Base-by-base conservation (phyloP, 2,329 filamentous ascomycete genomes). In the Aspergillus fructus region DNA sequence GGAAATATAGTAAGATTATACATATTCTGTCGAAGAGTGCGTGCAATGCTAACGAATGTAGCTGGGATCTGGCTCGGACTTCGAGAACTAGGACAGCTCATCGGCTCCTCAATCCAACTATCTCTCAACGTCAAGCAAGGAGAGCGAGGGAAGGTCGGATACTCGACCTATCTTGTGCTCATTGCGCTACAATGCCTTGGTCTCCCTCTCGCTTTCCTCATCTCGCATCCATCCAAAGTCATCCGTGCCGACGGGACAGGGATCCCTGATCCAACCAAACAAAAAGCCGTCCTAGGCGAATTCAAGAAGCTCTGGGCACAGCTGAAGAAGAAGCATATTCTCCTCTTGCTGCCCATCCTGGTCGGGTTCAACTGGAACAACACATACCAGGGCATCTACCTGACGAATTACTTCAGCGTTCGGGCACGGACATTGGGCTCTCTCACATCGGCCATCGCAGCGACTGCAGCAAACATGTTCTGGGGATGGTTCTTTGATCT, bases 1-100 rank as follows among this genome's bases (percentile, higher is more conserved):
- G 53, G 2, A 56, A 50, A 50, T 50, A 34, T 23, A 56, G 53
- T 50, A 21, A 21, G 21, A 21, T 21, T 21, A 3, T 21, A 4
- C 21, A 21, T 21, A 21, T 21, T 21, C 21, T 4, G 21, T 27
- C 11, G 5, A 17, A 6, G 37, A n/a, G n/a, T 2, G 5, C 23
- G 7, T 5, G 23, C 12, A 40, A 19, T 11, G n/a, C 30, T 56
- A 27, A 56, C 47, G 3, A 7, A 13, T 4, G n/a, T 40, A 56
- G 53, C 53, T 40, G 53, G 53, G 13, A 56, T 56, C 40, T 56
- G 53, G 53, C 53, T 56, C n/a, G 53, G 53, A 7, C 53, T 56
- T 12, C 47, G 53, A 19, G 53, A 56, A 30, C 53, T 56, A 2
- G 53, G 53, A n/a, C 53, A 56, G 30, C 47, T 56, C 5, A 56